Evolutionary conservation across 2,329 filamentous ascomycete species (phyloP), one percentile per base, ranked within the genome.

Genomic region (Fusarium sp.): DNA sequence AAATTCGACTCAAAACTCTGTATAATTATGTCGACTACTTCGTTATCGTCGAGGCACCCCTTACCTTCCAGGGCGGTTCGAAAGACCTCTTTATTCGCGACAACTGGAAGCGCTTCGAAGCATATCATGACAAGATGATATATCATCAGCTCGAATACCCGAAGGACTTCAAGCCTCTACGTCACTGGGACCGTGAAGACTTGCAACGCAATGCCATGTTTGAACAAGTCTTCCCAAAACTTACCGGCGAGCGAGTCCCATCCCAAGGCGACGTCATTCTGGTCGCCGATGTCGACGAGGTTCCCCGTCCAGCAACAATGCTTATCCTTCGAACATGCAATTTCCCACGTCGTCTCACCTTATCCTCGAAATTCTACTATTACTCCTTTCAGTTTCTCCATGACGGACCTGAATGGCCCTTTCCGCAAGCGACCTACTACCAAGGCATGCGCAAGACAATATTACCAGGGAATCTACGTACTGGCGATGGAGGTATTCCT

Each of bases 11-110:
- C 5, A 83, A 88, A 71, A 86, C 86, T 4, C 83, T 89, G 18
- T 85, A 85, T 59, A 77, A 84, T 41, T 79, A 85, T 43, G 87
- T 91, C 62, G 89, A 91, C 78, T 90, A 89, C 77, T 91, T 90
- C 70, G 81, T 91, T 72, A 83, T 91, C 34, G 83, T 90, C 52
- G 89, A 91, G 78, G 84, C 85, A 1, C 76, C 79, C 19, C 83
- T 80, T 51, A 90, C 88, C 2, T 90, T 90, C 69, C 89, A 88
- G 18, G 84, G 84, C 37, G 79, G 78, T 2, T 77, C 81, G 11
- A 91, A 91, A 78, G 83, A 85, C 3, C 79, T 90, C 14, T 75
- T 81, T 37, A 81, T 90, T 60, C 79, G 80, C 14, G 81, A 86
- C 14, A 86, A 86, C 76, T 84, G 86, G 81, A 76, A 80, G 25